A percentile compares a stretch with the other conserved stretches of the same genome.
These are phyloP conservation scores for Populus euphratica DNA, from an alignment of 345 rosid species.

Conservation along the genomic window DNA sequence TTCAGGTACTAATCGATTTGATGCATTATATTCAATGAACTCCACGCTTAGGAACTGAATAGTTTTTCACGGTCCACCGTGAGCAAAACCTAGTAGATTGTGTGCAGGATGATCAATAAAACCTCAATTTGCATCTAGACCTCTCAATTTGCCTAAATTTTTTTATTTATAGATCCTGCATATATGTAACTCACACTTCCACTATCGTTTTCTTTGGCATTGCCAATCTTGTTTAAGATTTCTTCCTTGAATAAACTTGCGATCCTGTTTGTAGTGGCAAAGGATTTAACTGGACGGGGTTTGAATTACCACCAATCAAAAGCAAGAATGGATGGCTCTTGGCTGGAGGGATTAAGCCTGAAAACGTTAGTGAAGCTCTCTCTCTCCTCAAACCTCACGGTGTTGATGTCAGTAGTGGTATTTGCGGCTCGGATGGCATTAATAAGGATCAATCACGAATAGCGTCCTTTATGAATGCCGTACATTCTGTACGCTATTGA, in stretches of 20 bases:
- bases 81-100: background rate
- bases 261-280: constrained; percentile 54
- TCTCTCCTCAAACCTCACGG: constrained; percentile 58
- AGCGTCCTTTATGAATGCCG: constrained; percentile 55
- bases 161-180: background rate
- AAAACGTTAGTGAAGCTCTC: constrained; percentile 60
- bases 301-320: constrained; percentile 56
- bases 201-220: background rate
- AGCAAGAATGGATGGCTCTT: constrained; percentile 86
- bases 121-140: background rate
- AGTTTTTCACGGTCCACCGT: background rate
- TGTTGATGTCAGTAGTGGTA: constrained; percentile 85
- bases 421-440: constrained; percentile 67
- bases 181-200: too few relatives aligned
- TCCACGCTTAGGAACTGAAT: background rate
- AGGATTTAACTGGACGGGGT: constrained; percentile 71
- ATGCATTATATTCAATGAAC: background rate
- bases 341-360: constrained; percentile 80
- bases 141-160: background rate
- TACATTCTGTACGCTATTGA: constrained; percentile 44
- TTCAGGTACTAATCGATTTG: background rate
- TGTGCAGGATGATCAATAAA: background rate
- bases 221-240: background rate
- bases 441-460: constrained; percentile 56
- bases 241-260: background rate